Conservation (phyloP, 1,284 basidiomycete genomes). For the Pterulicium gracile region DNA sequence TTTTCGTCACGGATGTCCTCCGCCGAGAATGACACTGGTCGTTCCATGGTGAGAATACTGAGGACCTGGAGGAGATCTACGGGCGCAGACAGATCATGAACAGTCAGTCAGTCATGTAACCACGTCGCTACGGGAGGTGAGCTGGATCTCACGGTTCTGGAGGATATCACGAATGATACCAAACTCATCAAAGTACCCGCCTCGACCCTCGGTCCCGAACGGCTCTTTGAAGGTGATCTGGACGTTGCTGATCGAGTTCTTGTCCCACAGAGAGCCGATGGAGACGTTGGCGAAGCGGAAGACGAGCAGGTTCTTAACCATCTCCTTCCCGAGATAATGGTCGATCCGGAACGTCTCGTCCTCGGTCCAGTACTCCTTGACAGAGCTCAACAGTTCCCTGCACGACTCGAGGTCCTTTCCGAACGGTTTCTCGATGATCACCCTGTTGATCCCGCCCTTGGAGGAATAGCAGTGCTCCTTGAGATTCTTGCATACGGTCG, state of each 20-base stretch:
- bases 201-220: conserved; percentile 93
- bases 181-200: conserved; percentile 98
- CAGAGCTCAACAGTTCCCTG: conserved; percentile 62
- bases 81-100: not conserved
- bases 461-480: conserved; percentile 71
- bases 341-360: conserved; percentile 98
- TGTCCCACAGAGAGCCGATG: conserved; percentile 83
- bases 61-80: conserved; percentile 83
- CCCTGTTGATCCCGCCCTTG: conserved; percentile 69
- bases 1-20: conserved; percentile 98
- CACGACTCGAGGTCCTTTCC: conserved; percentile 90
- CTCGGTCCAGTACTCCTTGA: conserved; percentile 86
- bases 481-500: conserved; percentile 75
- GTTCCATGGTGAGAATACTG: conserved; percentile 90
- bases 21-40: conserved; percentile 91
- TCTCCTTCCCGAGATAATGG: conserved; percentile 97
- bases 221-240: conserved; percentile 99
- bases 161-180: conserved; percentile 94
- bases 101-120: conserved; percentile 9
- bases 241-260: conserved; percentile 88
- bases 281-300: conserved; percentile 90
- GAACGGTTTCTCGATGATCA: conserved; percentile 96
- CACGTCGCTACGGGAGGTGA: not conserved
- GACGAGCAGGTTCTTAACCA: conserved; percentile 96
- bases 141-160: conserved; percentile 80